phyloP scores from a whole-genome alignment of 495 filamentous ascomycete genomes.

The Penicillium maclennaniae region DNA sequence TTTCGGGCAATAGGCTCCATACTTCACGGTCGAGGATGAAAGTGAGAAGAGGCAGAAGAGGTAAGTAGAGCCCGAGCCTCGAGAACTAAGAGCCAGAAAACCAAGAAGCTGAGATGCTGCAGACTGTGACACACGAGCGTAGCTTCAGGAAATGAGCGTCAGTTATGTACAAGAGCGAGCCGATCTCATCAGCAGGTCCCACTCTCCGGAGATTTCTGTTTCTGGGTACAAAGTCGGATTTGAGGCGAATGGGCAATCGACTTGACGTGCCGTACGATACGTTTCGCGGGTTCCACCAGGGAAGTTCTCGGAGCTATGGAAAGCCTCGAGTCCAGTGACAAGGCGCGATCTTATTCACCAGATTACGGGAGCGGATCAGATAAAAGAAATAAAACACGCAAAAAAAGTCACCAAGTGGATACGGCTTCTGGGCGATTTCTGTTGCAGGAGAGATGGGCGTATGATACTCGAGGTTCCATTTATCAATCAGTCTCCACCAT shows the following conservation, averaged over 20 bases:
- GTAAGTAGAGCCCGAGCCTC: conserved; percentile 3
- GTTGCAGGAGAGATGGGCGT: conserved; percentile 4
- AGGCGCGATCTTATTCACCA: not conserved
- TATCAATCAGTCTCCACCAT: conserved; percentile 30
- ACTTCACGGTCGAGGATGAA: not conserved
- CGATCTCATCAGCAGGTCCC: conserved; percentile 6
- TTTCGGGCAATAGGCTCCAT: conserved; percentile 25
- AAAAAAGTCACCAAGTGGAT: conserved; percentile 21
- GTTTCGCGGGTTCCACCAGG: conserved; percentile 3
- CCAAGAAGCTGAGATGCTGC: conserved; percentile 6
- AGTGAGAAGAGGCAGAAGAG: not conserved
- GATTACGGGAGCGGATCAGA: conserved; percentile 24
- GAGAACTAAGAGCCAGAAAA: conserved; percentile 1
- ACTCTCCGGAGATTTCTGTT: conserved; percentile 14
- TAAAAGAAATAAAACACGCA: no score
- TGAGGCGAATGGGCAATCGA: conserved; percentile 11
- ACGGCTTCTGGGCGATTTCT: not conserved
- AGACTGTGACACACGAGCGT: conserved; percentile 3
- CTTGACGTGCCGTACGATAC: conserved; percentile 15
- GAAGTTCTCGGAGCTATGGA: not conserved
- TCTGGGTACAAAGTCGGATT: conserved; percentile 11
- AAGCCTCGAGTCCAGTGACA: not conserved
- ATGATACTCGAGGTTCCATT: conserved; percentile 18
- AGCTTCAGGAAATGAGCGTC: not conserved
- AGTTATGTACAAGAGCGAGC: conserved; percentile 16